phyloP scores from a whole-genome alignment of 495 filamentous ascomycete species.

The Lepraria neglecta region DNA sequence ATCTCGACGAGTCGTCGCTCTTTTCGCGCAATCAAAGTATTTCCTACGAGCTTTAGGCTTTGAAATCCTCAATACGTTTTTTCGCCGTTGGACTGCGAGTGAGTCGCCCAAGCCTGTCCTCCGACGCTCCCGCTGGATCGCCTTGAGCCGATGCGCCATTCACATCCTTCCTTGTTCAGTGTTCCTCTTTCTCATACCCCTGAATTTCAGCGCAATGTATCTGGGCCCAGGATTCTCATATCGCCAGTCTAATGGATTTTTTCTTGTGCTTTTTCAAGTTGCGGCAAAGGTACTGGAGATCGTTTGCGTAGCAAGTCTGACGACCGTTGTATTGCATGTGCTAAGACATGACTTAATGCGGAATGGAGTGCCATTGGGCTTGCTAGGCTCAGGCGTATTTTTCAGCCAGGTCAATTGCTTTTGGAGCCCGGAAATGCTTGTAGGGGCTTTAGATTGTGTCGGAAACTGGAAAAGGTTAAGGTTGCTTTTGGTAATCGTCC shows the following conservation, averaged over 20 bases:
- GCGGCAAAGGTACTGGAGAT: conserved; percentile 11
- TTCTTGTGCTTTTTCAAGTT: conserved; percentile 7
- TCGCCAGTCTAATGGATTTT: background rate
- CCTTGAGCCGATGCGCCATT: background rate
- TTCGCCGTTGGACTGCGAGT: background rate
- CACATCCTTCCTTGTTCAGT: conserved; percentile 5
- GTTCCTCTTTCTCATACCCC: conserved; percentile 6
- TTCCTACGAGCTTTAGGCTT: background rate
- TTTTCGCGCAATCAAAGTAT: background rate
- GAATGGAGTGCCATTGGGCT: conserved; percentile 7
- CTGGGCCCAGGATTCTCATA: conserved; percentile 1
- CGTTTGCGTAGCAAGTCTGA: conserved; percentile 10
- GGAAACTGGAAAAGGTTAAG: background rate
- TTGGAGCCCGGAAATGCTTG: conserved; percentile 13
- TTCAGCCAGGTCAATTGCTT: conserved; percentile 17
- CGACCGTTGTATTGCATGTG: conserved; percentile 12
- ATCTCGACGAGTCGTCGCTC: background rate
- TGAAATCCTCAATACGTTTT: background rate
- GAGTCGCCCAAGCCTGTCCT: background rate
- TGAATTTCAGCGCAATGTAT: conserved; percentile 7
- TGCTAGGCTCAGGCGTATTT: conserved; percentile 11
- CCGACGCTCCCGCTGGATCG: background rate
- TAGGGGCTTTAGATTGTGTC: background rate
- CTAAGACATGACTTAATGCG: background rate
- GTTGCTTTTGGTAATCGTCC: background rate